These are phyloP conservation scores for Cinnamomum micranthum DNA, from an alignment of 164 flowering plant species.

Conservation along the genomic window DNA sequence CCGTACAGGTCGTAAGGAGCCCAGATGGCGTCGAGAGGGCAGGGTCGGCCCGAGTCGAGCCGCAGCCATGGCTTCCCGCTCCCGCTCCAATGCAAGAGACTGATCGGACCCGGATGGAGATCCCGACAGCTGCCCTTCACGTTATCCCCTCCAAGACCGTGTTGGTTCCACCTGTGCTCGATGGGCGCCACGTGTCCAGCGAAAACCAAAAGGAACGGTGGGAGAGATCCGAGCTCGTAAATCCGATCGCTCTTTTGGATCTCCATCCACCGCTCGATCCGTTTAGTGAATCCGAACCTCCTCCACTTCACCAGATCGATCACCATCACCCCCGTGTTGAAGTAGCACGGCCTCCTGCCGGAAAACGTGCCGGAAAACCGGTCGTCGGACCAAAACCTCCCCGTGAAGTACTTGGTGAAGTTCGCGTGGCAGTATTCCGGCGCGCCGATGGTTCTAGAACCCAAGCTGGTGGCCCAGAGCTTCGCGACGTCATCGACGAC, in stretches of 20 bases:
- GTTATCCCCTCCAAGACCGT: conserved; percentile 91
- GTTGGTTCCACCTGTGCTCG: conserved; percentile 95
- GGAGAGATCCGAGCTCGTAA: conserved; percentile 89
- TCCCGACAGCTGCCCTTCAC: conserved; percentile 84
- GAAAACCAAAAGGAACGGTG: conserved; percentile 82
- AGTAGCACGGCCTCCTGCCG: conserved; percentile 33
- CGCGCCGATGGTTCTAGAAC: conserved; percentile 65
- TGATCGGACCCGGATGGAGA: conserved; percentile 83
- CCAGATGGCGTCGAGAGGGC: conserved; percentile 85
- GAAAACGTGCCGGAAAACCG: conserved; percentile 40
- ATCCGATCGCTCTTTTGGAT: conserved; percentile 72
- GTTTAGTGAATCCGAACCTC: conserved; percentile 56
- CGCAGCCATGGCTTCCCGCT: conserved; percentile 93
- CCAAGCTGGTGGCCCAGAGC: conserved; percentile 64
- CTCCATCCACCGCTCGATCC: conserved; percentile 95
- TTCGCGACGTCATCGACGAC: conserved; percentile 75
- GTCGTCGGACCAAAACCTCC: conserved; percentile 50
- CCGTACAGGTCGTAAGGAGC: conserved; percentile 76
- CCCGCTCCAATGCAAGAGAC: conserved; percentile 91
- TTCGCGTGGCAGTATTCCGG: conserved; percentile 96
- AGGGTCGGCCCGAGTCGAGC: conserved; percentile 59
- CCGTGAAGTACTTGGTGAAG: conserved; percentile 79
- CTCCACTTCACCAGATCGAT: conserved; percentile 83
- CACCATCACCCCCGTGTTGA: conserved; percentile 97
- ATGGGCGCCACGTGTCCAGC: conserved; percentile 90